Percentiles rank a stretch among this genome's conserved stretches.
Conservation (phyloP, 768 basidiomycete species). For the Trametes maxima region DNA sequence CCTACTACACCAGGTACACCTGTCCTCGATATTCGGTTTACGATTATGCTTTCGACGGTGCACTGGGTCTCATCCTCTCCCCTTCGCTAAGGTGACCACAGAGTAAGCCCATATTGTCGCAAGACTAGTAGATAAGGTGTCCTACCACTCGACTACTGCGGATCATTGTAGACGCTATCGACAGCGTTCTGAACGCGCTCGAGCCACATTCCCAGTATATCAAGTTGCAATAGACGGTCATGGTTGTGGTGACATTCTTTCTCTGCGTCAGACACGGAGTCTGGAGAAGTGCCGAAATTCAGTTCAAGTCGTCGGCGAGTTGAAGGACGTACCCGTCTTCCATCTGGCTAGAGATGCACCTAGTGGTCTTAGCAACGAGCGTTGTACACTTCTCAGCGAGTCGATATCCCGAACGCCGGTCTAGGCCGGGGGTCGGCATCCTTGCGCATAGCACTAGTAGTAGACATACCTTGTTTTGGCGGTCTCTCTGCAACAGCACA, state of each 20-base stretch:
- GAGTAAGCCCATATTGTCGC: too few species aligned
- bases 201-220: constrained; percentile 26
- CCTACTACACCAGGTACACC: too few species aligned
- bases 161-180: not conserved
- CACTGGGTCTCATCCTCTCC: too few species aligned
- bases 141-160: not conserved
- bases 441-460: not conserved
- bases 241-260: not conserved
- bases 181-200: constrained; percentile 19
- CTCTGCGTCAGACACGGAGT: not conserved
- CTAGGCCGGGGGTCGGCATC: constrained; percentile 17
- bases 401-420: constrained; percentile 33
- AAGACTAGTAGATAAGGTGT: too few species aligned
- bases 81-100: too few species aligned
- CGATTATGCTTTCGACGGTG: too few species aligned
- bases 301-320: not conserved
- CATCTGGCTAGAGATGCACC: constrained; percentile 19
- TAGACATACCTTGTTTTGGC: constrained; percentile 51
- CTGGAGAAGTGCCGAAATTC: not conserved
- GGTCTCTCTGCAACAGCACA: constrained; percentile 61
- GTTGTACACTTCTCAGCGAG: constrained; percentile 17
- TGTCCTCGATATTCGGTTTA: too few species aligned
- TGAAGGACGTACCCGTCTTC: constrained; percentile 17
- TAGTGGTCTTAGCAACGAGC: constrained; percentile 25
- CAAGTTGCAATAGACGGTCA: constrained; percentile 15